Evolutionary conservation across 2,329 filamentous ascomycete species (phyloP).

Genomic region (Neopestalotiopsis clavispora): DNA sequence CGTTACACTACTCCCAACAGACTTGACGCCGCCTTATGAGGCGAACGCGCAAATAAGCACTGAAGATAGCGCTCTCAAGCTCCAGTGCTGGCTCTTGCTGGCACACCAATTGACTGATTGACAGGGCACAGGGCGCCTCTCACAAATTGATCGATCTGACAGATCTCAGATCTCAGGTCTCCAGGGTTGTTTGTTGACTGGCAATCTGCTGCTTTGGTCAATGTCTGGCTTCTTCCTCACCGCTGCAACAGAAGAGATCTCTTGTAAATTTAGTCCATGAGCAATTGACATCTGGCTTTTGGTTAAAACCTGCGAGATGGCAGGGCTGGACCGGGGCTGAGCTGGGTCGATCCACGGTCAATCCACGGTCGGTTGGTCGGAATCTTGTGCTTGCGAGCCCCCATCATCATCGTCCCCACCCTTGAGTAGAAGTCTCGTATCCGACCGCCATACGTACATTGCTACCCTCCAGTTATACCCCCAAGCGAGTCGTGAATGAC

Average conservation of each 20-base stretch:
- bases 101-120: neutral
- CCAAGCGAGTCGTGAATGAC: neutral
- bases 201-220: neutral
- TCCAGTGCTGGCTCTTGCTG: too few relatives aligned
- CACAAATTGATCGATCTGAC: neutral
- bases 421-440: neutral
- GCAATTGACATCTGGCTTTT: neutral
- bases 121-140: neutral
- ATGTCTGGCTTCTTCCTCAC: neutral
- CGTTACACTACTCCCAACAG: neutral
- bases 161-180: slow-evolving; percentile 1
- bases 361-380: neutral
- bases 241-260: neutral
- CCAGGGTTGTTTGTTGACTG: neutral
- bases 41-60: neutral
- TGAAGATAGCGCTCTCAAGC: too few relatives aligned
- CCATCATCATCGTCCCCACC: neutral
- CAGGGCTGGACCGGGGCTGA: neutral
- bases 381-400: neutral
- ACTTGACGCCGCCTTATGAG: neutral
- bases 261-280: neutral
- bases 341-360: neutral
- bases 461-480: neutral
- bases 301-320: neutral
- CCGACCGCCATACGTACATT: neutral